Conservation (phyloP, 257 asterid genomes). For the Solanum arcanum region DNA sequence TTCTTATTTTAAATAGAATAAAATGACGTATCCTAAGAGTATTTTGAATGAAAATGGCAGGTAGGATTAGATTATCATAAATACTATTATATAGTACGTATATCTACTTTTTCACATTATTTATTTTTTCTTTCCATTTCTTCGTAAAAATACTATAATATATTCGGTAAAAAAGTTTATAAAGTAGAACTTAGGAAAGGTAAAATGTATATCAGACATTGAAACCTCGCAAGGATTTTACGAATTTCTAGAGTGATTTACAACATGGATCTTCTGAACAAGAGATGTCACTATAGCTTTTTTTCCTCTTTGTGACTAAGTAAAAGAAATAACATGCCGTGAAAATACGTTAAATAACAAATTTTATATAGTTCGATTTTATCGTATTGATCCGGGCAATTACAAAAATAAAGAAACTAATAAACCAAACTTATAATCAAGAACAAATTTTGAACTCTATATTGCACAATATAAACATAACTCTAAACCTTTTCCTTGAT, state of each 20-base stretch:
- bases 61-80: neutral
- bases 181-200: no score
- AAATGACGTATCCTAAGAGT: neutral
- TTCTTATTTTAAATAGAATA: neutral
- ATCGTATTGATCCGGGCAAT: neutral
- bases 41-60: neutral
- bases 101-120: neutral
- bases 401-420: neutral
- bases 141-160: no score
- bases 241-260: no score
- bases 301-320: no score
- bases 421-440: neutral
- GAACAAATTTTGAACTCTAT: neutral
- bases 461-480: neutral
- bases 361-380: neutral
- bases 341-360: no score
- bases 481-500: neutral
- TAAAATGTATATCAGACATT: no score
- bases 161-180: no score
- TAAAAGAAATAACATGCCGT: no score
- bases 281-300: neutral
- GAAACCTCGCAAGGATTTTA: no score
- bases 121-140: no score
- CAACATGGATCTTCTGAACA: neutral
- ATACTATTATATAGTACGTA: neutral